phyloP scores from a whole-genome alignment of 257 asterid genomes.

The Lantana camara region DNA sequence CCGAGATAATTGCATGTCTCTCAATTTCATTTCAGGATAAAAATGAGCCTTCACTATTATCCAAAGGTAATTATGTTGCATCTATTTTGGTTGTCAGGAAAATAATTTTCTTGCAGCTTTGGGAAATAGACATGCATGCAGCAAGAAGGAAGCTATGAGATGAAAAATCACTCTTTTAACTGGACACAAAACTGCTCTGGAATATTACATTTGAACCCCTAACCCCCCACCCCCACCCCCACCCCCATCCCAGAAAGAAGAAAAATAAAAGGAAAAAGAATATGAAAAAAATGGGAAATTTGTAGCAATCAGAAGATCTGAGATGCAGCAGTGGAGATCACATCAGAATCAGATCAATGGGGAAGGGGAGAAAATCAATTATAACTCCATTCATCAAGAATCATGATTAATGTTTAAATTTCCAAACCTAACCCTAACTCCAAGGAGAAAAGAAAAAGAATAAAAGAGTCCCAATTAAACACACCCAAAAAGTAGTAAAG shows the following conservation, averaged over 20 bases:
- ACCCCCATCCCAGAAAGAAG: neutral
- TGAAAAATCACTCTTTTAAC: constrained; percentile 24
- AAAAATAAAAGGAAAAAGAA: neutral
- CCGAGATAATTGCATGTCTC: constrained; percentile 20
- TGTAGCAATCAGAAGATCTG: constrained; percentile 15
- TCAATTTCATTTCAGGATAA: constrained; percentile 12
- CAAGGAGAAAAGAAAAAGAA: neutral
- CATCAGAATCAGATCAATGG: neutral
- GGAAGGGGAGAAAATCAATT: neutral
- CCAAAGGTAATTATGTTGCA: constrained; percentile 35
- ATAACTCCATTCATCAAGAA: neutral
- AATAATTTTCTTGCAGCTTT: constrained; percentile 25
- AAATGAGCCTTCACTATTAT: constrained; percentile 18
- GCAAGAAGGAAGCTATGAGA: constrained; percentile 3
- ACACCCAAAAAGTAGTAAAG: neutral
- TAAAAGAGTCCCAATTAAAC: no score
- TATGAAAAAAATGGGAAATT: constrained; percentile 1
- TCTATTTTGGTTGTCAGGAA: constrained; percentile 25
- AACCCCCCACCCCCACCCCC: no score
- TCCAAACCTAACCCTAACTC: constrained; percentile 25
- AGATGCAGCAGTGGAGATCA: constrained; percentile 4
- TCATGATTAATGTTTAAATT: neutral
- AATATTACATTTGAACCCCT: neutral
- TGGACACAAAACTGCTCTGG: constrained; percentile 39
- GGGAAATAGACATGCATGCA: constrained; percentile 12